Evolutionary conservation across 495 filamentous ascomycete genomes (phyloP), one percentile per base, ranked within the genome.

Genomic region (Articulospora tetracladia): DNA sequence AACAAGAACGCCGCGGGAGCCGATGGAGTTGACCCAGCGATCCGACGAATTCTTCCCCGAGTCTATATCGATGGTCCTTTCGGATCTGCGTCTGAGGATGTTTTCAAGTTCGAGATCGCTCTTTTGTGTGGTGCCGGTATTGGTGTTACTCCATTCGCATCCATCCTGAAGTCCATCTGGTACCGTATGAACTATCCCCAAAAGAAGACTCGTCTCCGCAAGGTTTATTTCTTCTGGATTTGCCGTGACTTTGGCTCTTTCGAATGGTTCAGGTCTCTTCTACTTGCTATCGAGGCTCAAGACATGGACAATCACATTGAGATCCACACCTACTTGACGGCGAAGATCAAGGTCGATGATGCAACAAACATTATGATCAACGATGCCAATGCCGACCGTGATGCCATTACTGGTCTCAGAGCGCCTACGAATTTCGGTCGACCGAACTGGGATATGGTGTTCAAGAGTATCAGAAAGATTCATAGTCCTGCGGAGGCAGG

Each of bases 221-320:
- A 91, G 71, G 87, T 92, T 30, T 92, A 91, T 75, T 91, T 92
- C 74, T 90, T 91, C 78, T 92, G 89, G 89, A 82, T 91, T 66
- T 89, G 89, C 77, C 76, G 86, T 69, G 87, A 91, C 68, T 89
- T 91, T 64, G 86, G 85, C 24, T 86, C 84, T 3, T 91, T 90
- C 63, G 88, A 91, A 74, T 92, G 89, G 89, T 92, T 92, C 78
- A 78, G 86, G 39, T 90, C 87, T 20, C 75, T 92, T 32, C 82
- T 92, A 23, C 78, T 90, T 53, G 89, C 89, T 58, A 91, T 92
- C 67, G 89, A 92, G 72, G 87, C 88, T 13, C 89, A 91, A 74
- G 89, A 93, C 74, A 80, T 91, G 67, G 86, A 89, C 65, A 81
- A 87, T 73, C 77, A 85, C 41, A 92, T 93, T 64, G 89, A 93